phyloP scores from a whole-genome alignment of 768 basidiomycete genomes.

The Tubosaeta sp. region DNA sequence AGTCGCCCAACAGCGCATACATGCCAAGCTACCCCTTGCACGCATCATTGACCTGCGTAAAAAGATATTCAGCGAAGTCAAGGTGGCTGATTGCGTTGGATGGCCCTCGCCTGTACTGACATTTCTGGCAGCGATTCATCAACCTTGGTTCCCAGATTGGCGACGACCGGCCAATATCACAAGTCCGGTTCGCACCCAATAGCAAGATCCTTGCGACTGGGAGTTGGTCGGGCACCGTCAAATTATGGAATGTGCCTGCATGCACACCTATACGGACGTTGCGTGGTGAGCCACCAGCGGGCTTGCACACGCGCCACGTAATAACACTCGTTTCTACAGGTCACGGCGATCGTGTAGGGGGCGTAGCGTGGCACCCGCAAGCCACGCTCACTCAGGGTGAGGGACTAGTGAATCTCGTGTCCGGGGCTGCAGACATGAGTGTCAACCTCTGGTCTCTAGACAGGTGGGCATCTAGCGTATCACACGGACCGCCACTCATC shows the following conservation, averaged over 20 bases:
- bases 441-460: constrained; percentile 88
- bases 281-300: constrained; percentile 48
- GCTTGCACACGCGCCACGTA: background rate
- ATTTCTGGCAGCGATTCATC: constrained; percentile 62
- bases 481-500: constrained; percentile 3
- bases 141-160: constrained; percentile 98
- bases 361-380: constrained; percentile 96
- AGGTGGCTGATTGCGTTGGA: constrained; percentile 46
- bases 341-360: constrained; percentile 88
- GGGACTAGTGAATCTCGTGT: constrained; percentile 76
- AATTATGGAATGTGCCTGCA: constrained; percentile 92
- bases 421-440: constrained; percentile 83
- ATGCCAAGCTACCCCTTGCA: constrained; percentile 81
- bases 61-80: constrained; percentile 83
- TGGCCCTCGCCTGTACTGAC: background rate
- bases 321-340: constrained; percentile 40
- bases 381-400: constrained; percentile 72
- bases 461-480: constrained; percentile 44
- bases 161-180: constrained; percentile 90
- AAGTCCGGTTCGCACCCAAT: constrained; percentile 93
- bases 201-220: constrained; percentile 85
- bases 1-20: constrained; percentile 87
- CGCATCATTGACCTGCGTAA: constrained; percentile 92
- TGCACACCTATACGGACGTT: constrained; percentile 76
- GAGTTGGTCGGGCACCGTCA: constrained; percentile 94